phyloP scores from a whole-genome alignment of 2,329 filamentous ascomycete genomes.

The Grosmannia serpens region DNA sequence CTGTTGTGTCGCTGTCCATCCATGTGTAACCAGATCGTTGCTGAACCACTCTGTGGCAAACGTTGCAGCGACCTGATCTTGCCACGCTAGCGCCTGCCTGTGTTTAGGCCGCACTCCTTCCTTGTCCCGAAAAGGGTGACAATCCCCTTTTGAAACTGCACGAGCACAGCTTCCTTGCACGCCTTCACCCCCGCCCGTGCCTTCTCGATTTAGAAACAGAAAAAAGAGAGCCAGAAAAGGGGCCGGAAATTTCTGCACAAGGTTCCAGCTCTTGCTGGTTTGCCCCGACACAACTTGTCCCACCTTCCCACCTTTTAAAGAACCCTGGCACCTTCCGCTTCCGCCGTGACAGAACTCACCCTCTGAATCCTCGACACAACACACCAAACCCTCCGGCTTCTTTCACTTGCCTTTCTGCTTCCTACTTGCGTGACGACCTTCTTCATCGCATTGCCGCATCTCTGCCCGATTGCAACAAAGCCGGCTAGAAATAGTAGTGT shows the following conservation, averaged over 20 bases:
- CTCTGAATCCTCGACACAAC: neutral
- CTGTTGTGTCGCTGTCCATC: neutral
- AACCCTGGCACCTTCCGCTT: neutral
- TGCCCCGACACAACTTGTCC: no score
- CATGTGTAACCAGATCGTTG: neutral
- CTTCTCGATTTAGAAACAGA: neutral
- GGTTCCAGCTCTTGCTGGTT: no score
- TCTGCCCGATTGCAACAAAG: neutral
- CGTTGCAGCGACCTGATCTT: neutral
- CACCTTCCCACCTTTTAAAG: neutral
- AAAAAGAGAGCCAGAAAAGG: neutral
- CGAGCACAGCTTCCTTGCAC: neutral
- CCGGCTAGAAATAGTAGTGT: neutral
- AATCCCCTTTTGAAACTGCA: neutral
- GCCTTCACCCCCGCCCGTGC: neutral
- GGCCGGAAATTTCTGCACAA: neutral
- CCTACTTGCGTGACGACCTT: neutral
- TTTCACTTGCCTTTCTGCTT: neutral
- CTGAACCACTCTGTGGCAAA: neutral
- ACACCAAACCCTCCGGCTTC: neutral
- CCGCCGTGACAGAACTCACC: neutral
- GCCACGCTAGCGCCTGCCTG: neutral
- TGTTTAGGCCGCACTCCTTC: neutral
- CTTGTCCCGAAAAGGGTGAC: neutral
- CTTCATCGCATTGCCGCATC: neutral